Evolutionary conservation across 768 basidiomycete species (phyloP), one percentile per base, ranked within the genome.

Genomic region (Psilocybe sp.): DNA sequence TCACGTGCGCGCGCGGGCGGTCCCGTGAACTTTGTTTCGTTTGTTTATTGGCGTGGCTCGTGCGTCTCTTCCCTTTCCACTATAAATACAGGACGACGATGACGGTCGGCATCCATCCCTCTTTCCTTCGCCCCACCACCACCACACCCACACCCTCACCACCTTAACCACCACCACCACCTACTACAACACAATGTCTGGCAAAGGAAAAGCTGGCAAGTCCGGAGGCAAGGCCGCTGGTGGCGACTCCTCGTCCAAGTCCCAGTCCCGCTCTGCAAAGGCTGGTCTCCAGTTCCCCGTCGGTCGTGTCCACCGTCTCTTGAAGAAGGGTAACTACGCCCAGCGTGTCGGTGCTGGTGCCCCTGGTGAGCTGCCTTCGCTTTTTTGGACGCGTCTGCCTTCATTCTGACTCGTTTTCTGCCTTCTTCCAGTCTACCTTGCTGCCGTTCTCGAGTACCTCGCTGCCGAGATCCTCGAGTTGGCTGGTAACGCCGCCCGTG

Each of bases 391-490:
- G 15, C 12, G 47, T 2, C 7, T n/a, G n/a, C n/a, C 20, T 37
- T 19, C 40, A 5, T 33, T 35, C 42, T 59, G 38, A 44, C 55
- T 53, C 1, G 87, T 46, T 3, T 50, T 69, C 4, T 20, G n/a
- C n/a, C n/a, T 44, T 41, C 32, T 20, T 38, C 20, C 47, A 88
- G 90, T 95, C 48, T 94, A 94, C 74, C 83, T 94, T 47, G 92
- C 91, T 39, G 91, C 91, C 13, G 91, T 94, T 49, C 84, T 94
- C 49, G 93, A 94, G 69, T 92, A 96, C 66, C 85, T 95, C 53
- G 88, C 92, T 55, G 92, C 92, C 47, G 92, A 96, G 69, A 94
- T 96, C 68, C 85, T 95, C 51, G 92, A 96, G 69, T 78, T 96
- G 20, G 93, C 92, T 58, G 93, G 92, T 43, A 89, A 89, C 58